These are phyloP conservation scores for Cymbopogon flexuosus DNA, from an alignment of 202 grass and related monocot species.

Conservation along the genomic window DNA sequence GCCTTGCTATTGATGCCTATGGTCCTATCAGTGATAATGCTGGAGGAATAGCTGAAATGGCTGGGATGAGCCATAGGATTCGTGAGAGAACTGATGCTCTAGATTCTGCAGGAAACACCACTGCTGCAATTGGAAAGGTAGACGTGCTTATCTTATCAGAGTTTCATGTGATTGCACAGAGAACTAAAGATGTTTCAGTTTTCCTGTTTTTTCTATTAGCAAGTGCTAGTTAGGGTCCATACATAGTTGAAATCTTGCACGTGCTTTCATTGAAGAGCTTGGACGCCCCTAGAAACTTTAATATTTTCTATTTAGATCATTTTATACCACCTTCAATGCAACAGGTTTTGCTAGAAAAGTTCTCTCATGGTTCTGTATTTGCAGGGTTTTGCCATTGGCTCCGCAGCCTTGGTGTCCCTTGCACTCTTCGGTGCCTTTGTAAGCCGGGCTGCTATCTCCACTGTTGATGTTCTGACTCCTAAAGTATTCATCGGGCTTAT, in stretches of 20 bases:
- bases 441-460: slow-evolving; percentile 63
- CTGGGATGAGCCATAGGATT: slow-evolving; percentile 75
- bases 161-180: slow-evolving; percentile 10
- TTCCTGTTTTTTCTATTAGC: slow-evolving; percentile 13
- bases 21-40: slow-evolving; percentile 83
- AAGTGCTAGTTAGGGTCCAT: not conserved
- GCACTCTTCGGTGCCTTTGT: slow-evolving; percentile 81
- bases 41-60: slow-evolving; percentile 85
- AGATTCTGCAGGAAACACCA: slow-evolving; percentile 81
- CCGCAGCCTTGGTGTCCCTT: slow-evolving; percentile 73
- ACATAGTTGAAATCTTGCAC: not conserved
- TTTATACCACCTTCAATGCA: not conserved
- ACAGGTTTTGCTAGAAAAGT: not conserved
- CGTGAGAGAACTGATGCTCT: slow-evolving; percentile 75
- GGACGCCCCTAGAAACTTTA: slow-evolving; percentile 18
- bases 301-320: not conserved
- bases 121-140: slow-evolving; percentile 84
- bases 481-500: slow-evolving; percentile 79
- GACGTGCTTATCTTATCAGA: slow-evolving; percentile 19
- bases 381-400: slow-evolving; percentile 80
- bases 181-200: slow-evolving; percentile 6
- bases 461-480: slow-evolving; percentile 69
- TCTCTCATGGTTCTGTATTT: slow-evolving; percentile 10
- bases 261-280: not conserved
- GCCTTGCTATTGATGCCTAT: slow-evolving; percentile 77